These are phyloP conservation scores for Myochromella boudieri DNA, from an alignment of 768 basidiomycete species.

Conservation along the genomic window DNA sequence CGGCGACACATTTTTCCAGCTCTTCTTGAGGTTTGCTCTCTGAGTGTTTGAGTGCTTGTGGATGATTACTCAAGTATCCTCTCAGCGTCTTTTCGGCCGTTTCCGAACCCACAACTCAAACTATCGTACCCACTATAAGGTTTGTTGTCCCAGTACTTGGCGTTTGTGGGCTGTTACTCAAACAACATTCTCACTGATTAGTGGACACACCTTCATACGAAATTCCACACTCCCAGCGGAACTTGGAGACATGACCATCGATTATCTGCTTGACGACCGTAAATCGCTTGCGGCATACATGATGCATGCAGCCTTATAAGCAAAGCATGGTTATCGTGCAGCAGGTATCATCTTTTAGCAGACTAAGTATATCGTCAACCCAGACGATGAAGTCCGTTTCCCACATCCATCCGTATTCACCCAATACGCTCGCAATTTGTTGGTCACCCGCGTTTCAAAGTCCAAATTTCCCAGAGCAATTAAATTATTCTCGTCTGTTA, in stretches of 20 bases:
- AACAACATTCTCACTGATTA: too few species aligned
- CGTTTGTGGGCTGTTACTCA: too few species aligned
- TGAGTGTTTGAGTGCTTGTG: too few species aligned
- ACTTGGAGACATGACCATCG: background rate
- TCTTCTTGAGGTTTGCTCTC: too few species aligned
- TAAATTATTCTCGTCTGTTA: too few species aligned
- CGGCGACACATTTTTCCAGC: too few species aligned
- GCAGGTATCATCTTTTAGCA: background rate
- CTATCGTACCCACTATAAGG: too few species aligned
- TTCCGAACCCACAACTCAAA: too few species aligned
- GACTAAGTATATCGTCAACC: background rate
- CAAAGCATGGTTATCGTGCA: background rate
- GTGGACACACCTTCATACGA: too few species aligned
- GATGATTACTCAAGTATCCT: too few species aligned
- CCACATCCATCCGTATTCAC: background rate
- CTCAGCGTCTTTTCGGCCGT: too few species aligned
- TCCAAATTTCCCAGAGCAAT: background rate
- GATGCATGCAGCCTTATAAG: constrained; percentile 3
- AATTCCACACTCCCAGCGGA: background rate
- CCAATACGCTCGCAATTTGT: background rate
- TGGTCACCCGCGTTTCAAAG: background rate
- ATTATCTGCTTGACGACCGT: background rate
- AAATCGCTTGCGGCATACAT: background rate
- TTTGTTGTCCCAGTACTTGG: too few species aligned
- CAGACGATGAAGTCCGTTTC: background rate